Base-by-base conservation (phyloP, 495 filamentous ascomycete species). In the Penicillium coprophilum region DNA sequence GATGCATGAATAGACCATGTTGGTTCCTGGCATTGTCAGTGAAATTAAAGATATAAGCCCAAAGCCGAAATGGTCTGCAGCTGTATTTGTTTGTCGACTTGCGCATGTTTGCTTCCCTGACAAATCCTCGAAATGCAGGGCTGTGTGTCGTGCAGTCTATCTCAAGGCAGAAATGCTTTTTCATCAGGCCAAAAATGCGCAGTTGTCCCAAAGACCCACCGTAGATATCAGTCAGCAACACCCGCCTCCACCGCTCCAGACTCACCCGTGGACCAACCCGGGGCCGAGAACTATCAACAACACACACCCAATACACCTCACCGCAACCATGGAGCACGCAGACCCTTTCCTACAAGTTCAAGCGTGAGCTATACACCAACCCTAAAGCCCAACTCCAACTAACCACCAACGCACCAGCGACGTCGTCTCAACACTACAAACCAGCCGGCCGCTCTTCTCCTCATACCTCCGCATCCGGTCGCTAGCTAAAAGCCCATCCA, bases 381-480 rank as follows among this genome's bases (percentile, higher is more conserved):
- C 8, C 19, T 20, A 49, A 21, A 12, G 1, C 34, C 3, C n/a
- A 27, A 27, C 0, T 34, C 50, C 54, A 53, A 68, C 24, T 56
- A 62, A 57, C 39, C 21, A 15, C 58, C 49, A 4, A 31, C 19
- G 2, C 4, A 52, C 39, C 56, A 95, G 90, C 68, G 95, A 98
- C 70, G 90, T 97, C 62, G 85, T 94, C 46, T 76, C 85, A 51
- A 86, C 90, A 46, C 86, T 98, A 40, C 82, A 87, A 64, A 82
- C 80, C 44, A 88, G 89, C 56, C 86, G 92, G 12, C 83, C 90
- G 30, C 87, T 96, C 54, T 96, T 96, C 80, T 86, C 88, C 59
- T 96, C 92, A 39, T 97, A 96, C 80, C 85, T 96, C 39, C 94
- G 94, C 68, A 97, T 98, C 76, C 90, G 91, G 64, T 91, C 92